Evolutionary conservation across 225 moss, liverwort and hornwort species (phyloP).

Genomic region (Straminergon stramineum): DNA sequence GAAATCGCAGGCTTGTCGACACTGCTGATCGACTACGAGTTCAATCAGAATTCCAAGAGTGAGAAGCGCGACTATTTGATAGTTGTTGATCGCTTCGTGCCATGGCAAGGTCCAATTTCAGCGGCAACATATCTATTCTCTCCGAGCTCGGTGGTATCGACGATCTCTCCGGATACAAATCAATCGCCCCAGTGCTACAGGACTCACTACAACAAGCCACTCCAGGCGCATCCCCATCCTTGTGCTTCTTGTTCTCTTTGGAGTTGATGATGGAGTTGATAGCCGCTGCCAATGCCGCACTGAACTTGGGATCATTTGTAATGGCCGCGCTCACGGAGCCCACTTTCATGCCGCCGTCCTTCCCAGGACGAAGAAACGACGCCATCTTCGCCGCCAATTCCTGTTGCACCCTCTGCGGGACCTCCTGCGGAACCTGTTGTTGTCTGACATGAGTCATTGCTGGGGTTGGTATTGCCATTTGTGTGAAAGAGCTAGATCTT

Average conservation of each 20-base stretch:
- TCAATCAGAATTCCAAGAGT: not conserved
- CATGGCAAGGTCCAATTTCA: not conserved
- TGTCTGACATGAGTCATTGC: constrained; percentile 5
- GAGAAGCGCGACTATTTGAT: not conserved
- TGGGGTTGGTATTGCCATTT: not conserved
- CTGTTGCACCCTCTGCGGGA: constrained; percentile 31
- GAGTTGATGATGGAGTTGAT: constrained; percentile 19
- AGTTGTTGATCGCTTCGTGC: not conserved
- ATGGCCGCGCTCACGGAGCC: constrained; percentile 68
- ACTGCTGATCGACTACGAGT: no score
- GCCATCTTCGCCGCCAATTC: constrained; percentile 28
- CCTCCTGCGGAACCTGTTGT: constrained; percentile 5
- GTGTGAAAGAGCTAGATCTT: not conserved
- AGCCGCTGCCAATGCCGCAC: constrained; percentile 31
- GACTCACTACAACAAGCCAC: not conserved
- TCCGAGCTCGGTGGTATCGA: not conserved
- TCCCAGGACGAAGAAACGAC: not conserved
- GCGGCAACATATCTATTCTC: not conserved
- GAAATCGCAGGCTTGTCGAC: not conserved
- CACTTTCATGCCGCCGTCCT: not conserved
- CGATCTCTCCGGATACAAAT: not conserved
- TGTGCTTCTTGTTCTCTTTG: not conserved
- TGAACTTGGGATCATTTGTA: constrained; percentile 27
- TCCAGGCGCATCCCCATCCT: not conserved
- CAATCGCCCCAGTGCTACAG: not conserved